Base-by-base conservation (phyloP, 192 early-diverging fungal genomes). In the Backusella tuberculispora region DNA sequence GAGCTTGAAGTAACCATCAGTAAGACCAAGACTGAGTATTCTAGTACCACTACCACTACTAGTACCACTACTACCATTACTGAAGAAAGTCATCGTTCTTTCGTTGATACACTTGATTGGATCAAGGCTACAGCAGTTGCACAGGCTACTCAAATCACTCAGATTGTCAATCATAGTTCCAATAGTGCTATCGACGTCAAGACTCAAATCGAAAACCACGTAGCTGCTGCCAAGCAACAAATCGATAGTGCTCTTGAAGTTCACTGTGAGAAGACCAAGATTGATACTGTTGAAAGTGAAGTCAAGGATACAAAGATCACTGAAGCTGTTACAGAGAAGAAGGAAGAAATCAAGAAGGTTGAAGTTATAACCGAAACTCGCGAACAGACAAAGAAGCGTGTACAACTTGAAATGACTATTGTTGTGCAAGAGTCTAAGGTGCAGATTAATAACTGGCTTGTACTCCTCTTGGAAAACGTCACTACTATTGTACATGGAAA, bases 191-290 rank as follows among this genome's bases (percentile, higher is more conserved):
- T 68, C n/a, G 65, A 66, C 19, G 4, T 78, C 6, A 66, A 73
- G 65, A 72, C 37, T 0, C 76, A 78, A 48, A 66, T 78, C 21
- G 63, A 78, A 8, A 78, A 78, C 42, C 26, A 66, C 5, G 41
- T 63, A 29, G 19, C 26, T 19, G 66, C 42, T 45, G 40, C 76
- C 4, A 68, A 78, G 15, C 43, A 72, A 53, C 76, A 78, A 47
- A 63, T 72, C 1, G 50, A 72, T 21, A 43, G 38, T 34, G 66
- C 69, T 21, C 71, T 78, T 67, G 70, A 42, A 50, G 46, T 68
- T 17, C 76, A 78, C 5, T 34, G 44, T 53, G 65, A 24, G 13
- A 26, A 40, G 6, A 40, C 21, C 17, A 60, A 60, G 53, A 24
- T 60, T 5, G 53, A 60, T 12, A 53, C 66, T 17, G 26, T 53